A percentile compares a stretch with the other conserved stretches of the same genome.
Evolutionary conservation across 1,284 basidiomycete genomes (phyloP).

Genomic region (Malassezia equina): DNA sequence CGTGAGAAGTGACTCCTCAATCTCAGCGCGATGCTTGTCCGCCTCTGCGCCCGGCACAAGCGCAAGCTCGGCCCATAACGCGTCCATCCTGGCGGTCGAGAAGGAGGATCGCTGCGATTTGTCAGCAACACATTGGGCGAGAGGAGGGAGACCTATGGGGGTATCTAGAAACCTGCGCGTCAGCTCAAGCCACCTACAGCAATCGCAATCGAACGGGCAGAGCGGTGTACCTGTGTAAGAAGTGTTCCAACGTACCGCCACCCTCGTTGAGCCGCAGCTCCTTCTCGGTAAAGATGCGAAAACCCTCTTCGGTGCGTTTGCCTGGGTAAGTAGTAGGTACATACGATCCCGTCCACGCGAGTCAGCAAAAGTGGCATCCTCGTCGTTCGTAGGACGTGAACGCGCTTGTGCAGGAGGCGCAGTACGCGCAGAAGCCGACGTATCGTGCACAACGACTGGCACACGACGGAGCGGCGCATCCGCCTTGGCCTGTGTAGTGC

Average conservation of each 20-base stretch:
- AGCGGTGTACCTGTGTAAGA: slow-evolving; percentile 8
- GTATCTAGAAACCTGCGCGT: slow-evolving; percentile 8
- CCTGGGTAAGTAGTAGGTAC: slow-evolving; percentile 9
- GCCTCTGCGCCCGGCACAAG: slow-evolving; percentile 7
- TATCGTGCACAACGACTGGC: slow-evolving; percentile 12
- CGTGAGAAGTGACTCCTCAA: background rate
- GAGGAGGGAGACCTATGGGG: no score
- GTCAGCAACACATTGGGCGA: background rate
- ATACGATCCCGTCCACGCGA: slow-evolving; percentile 15
- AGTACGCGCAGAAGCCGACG: background rate
- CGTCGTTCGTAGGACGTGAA: slow-evolving; percentile 2
- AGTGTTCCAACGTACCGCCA: slow-evolving; percentile 9
- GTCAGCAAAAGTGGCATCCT: slow-evolving; percentile 14
- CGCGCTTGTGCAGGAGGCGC: background rate
- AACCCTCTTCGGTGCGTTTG: slow-evolving; percentile 16
- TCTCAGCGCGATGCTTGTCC: slow-evolving; percentile 3
- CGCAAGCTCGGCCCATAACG: slow-evolving; percentile 1
- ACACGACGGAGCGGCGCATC: background rate
- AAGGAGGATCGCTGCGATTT: background rate
- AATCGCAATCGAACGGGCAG: slow-evolving; percentile 18
- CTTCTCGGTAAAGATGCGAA: slow-evolving; percentile 14
- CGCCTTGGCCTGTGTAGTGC: background rate
- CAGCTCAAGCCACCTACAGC: slow-evolving; percentile 7
- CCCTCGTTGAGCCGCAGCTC: slow-evolving; percentile 16
- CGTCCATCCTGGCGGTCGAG: background rate